These are phyloP conservation scores for Candolleomyces aberdarensis DNA, from an alignment of 768 basidiomycete species.

Conservation along the genomic window DNA sequence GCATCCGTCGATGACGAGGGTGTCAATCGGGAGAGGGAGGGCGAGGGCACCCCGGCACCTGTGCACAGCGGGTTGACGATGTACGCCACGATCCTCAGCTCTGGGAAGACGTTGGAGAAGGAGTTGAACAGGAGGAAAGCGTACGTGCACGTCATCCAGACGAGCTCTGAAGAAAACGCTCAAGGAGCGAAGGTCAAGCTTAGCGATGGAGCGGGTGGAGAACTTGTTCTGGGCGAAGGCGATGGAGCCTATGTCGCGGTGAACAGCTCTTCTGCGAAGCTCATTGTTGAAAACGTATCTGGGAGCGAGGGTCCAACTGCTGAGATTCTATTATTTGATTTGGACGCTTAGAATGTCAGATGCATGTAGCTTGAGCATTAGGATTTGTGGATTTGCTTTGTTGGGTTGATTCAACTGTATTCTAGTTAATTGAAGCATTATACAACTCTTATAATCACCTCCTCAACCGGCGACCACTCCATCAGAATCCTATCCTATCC, in stretches of 20 bases:
- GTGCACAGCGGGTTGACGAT: constrained; percentile 66
- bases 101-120: constrained; percentile 51
- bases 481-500: no score
- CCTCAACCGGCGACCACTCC: no score
- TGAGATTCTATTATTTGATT: constrained; percentile 80
- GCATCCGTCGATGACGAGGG: constrained; percentile 63
- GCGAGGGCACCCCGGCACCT: constrained; percentile 72
- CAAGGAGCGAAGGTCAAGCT: constrained; percentile 60
- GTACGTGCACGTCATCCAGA: constrained; percentile 87
- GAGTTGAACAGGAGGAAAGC: constrained; percentile 55
- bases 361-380: no score
- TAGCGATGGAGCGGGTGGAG: constrained; percentile 30
- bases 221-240: constrained; percentile 71
- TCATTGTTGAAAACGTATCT: constrained; percentile 9
- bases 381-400: no score
- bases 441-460: no score
- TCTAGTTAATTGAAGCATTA: no score
- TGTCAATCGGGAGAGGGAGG: constrained; percentile 62
- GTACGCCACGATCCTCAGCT: constrained; percentile 72
- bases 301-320: constrained; percentile 51
- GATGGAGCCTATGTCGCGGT: constrained; percentile 79
- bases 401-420: no score
- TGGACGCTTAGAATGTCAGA: constrained; percentile 37
- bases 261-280: constrained; percentile 51
- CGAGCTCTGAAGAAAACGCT: constrained; percentile 70